Evolutionary conservation across 2,329 filamentous ascomycete species (phyloP).

Genomic region (Colletotrichum truncatum): DNA sequence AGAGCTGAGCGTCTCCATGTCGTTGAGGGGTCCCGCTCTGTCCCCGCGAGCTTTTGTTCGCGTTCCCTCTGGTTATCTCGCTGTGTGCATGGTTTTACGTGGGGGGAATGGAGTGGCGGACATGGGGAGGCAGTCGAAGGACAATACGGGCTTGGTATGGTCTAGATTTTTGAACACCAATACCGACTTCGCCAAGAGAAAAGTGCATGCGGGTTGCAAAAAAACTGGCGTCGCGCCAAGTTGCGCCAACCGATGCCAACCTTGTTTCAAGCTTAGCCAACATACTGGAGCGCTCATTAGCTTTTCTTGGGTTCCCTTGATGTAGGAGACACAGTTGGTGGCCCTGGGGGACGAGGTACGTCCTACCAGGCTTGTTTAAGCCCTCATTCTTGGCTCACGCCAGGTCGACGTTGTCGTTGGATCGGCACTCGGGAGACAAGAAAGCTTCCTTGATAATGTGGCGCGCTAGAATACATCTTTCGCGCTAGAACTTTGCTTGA

Average conservation of each 20-base stretch:
- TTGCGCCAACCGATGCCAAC: conserved; percentile 9
- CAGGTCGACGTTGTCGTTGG: neutral
- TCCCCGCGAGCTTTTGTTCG: conserved; percentile 7
- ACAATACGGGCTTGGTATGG: neutral
- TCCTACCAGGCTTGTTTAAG: neutral
- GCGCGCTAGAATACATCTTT: conserved; percentile 20
- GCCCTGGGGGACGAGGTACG: neutral
- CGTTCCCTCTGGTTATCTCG: neutral
- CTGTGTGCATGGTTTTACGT: neutral
- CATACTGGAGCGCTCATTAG: neutral
- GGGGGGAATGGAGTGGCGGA: neutral
- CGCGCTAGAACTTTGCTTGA: neutral
- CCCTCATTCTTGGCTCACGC: conserved; percentile 16
- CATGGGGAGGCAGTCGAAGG: neutral
- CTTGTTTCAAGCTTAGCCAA: conserved; percentile 13
- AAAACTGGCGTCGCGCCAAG: conserved; percentile 23
- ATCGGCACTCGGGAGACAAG: conserved; percentile 13
- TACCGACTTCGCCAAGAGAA: conserved; percentile 4
- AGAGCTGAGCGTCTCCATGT: neutral
- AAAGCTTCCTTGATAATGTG: conserved; percentile 10
- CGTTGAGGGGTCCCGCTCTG: neutral
- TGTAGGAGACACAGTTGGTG: neutral
- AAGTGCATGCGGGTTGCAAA: conserved; percentile 14
- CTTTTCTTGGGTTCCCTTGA: neutral
- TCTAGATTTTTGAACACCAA: conserved; percentile 6